Percentiles rank a stretch among this genome's conserved stretches.
phyloP scores from a whole-genome alignment of 2,329 filamentous ascomycete species.

The Hypoxylon sp. region DNA sequence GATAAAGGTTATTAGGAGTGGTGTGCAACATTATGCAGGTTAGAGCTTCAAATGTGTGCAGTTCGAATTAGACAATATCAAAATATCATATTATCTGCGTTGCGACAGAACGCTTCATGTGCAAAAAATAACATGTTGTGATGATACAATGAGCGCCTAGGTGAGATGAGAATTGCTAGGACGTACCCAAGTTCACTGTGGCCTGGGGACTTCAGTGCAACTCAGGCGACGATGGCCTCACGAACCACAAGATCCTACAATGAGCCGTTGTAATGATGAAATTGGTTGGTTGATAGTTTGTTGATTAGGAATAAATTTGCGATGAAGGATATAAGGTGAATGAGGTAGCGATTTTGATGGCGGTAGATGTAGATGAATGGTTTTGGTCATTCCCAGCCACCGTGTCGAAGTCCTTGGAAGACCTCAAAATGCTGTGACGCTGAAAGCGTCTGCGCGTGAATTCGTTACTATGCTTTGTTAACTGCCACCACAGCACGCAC shows the following conservation, averaged over 20 bases:
- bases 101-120: not conserved
- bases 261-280: not conserved
- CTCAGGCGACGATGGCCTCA: constrained; percentile 14
- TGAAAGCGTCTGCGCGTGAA: constrained; percentile 47
- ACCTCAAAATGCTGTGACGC: constrained; percentile 21
- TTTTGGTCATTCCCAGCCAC: constrained; percentile 40
- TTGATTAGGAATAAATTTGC: constrained; percentile 2
- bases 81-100: not conserved
- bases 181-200: constrained; percentile 32
- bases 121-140: not conserved
- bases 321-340: constrained; percentile 25
- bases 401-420: constrained; percentile 19
- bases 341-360: constrained; percentile 26
- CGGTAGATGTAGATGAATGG: constrained; percentile 45
- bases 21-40: not conserved
- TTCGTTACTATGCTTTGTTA: constrained; percentile 45
- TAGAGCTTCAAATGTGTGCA: not conserved
- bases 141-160: not conserved
- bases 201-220: constrained; percentile 14
- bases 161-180: constrained; percentile 1
- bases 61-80: not conserved
- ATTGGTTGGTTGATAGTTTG: constrained; percentile 8
- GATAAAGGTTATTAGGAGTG: not conserved
- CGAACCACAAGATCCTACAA: constrained; percentile 21
- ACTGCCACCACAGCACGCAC: constrained; percentile 11